A percentile compares a stretch with the other conserved stretches of the same genome.
These are phyloP conservation scores for Alternaria triticimaculans DNA, from an alignment of 2,329 filamentous ascomycete genomes.

Conservation along the genomic window DNA sequence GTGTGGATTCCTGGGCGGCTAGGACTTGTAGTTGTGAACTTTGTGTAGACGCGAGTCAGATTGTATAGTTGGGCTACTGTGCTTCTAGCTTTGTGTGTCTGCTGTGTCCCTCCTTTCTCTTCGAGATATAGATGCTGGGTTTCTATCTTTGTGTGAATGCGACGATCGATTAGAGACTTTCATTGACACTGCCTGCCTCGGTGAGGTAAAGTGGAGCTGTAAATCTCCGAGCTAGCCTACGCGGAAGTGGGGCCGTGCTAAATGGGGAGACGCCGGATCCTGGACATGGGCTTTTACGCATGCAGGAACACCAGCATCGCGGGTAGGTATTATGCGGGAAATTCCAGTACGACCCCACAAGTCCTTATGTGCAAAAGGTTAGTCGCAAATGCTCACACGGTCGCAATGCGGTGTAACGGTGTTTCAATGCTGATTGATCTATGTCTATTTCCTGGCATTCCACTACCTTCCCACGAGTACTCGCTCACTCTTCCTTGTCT, in stretches of 20 bases:
- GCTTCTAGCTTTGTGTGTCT: not conserved
- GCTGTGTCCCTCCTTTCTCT: not conserved
- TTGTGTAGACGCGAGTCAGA: not conserved
- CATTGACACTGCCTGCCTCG: not conserved
- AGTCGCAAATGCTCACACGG: not conserved
- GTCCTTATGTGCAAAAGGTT: not conserved
- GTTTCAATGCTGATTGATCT: not conserved
- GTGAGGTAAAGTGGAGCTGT: not conserved
- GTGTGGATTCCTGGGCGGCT: not conserved
- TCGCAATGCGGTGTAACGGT: not conserved
- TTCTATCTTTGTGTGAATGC: not conserved
- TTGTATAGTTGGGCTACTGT: not conserved
- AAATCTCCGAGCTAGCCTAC: not conserved
- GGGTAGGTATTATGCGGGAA: not conserved
- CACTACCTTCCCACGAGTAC: slow-evolving; percentile 4
- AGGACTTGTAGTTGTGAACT: not conserved
- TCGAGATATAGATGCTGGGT: not conserved
- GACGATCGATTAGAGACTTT: not conserved
- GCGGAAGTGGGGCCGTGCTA: slow-evolving; percentile 5
- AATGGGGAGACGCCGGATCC: not conserved
- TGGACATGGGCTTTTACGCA: not conserved
- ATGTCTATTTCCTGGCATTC: not conserved
- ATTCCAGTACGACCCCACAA: not conserved
- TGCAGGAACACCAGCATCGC: not conserved
- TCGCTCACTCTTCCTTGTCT: slow-evolving; percentile 29